Evolutionary conservation across 352 stramenopile species (phyloP).

Genomic region (Hyaloperonospora arabidopsidis): DNA sequence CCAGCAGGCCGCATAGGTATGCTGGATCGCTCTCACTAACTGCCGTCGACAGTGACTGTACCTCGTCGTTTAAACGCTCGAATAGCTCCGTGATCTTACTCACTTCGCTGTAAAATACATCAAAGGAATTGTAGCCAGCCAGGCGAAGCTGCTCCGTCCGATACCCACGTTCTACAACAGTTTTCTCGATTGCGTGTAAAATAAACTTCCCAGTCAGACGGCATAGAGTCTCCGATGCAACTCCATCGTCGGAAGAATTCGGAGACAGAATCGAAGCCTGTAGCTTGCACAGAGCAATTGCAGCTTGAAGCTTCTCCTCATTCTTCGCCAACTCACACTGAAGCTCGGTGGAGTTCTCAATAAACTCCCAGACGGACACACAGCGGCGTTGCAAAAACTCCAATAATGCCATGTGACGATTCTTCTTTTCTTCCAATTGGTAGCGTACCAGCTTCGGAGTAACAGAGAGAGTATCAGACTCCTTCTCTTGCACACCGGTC

Average conservation of each 20-base stretch:
- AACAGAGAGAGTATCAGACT: constrained; percentile 30
- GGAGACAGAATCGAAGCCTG: constrained; percentile 48
- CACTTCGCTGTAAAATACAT: constrained; percentile 85
- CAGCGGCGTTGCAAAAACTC: constrained; percentile 62
- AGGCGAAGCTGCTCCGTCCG: constrained; percentile 70
- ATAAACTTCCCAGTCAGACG: constrained; percentile 53
- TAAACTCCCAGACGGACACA: constrained; percentile 47
- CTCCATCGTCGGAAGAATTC: constrained; percentile 17
- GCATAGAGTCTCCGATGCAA: constrained; percentile 28
- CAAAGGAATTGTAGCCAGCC: constrained; percentile 78
- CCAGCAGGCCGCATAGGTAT: constrained; percentile 54
- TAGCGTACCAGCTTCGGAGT: constrained; percentile 82
- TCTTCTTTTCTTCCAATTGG: constrained; percentile 74
- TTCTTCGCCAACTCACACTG: constrained; percentile 49
- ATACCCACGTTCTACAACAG: constrained; percentile 66
- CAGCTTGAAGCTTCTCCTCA: constrained; percentile 70
- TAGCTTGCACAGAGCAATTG: constrained; percentile 69
- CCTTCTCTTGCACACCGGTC: constrained; percentile 8
- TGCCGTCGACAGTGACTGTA: constrained; percentile 42
- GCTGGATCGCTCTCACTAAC: constrained; percentile 53
- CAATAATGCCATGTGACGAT: constrained; percentile 50
- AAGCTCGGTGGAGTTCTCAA: constrained; percentile 46
- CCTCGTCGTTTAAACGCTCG: constrained; percentile 39
- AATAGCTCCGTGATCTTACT: constrained; percentile 75
- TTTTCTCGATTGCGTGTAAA: constrained; percentile 66